Percentiles rank a stretch among this genome's conserved stretches.
Conservation (phyloP, 2,329 filamentous ascomycete species). For the Xylariaceae sp. region DNA sequence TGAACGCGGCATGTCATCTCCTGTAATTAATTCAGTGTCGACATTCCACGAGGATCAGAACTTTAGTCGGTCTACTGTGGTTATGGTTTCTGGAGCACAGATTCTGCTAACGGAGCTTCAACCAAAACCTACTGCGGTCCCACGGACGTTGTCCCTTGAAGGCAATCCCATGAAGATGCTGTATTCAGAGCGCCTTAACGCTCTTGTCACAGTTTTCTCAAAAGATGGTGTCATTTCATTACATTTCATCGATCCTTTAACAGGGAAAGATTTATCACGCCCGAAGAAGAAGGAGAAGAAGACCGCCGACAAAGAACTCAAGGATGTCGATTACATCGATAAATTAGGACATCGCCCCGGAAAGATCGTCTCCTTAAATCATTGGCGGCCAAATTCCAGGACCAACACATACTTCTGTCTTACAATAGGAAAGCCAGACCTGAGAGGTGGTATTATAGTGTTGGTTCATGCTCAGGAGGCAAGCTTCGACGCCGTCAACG, state of each 20-base stretch:
- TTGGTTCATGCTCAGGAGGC: conserved; percentile 48
- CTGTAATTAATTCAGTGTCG: conserved; percentile 46
- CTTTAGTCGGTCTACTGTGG: conserved; percentile 39
- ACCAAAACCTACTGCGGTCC: conserved; percentile 28
- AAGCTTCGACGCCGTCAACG: conserved; percentile 19
- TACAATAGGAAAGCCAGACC: conserved; percentile 43
- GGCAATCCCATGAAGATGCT: conserved; percentile 51
- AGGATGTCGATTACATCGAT: conserved; percentile 45
- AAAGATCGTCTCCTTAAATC: conserved; percentile 55
- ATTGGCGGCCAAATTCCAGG: conserved; percentile 60
- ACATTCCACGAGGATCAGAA: conserved; percentile 40
- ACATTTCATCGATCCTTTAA: conserved; percentile 53
- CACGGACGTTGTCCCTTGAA: conserved; percentile 23
- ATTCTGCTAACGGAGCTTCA: conserved; percentile 53
- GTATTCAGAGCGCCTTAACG: conserved; percentile 51
- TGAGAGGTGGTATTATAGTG: conserved; percentile 33
- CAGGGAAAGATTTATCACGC: conserved; percentile 48
- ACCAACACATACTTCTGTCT: conserved; percentile 60
- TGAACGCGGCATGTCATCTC: conserved; percentile 42
- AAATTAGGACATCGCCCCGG: conserved; percentile 56
- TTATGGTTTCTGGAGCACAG: conserved; percentile 47
- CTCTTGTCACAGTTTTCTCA: conserved; percentile 50
- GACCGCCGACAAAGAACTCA: conserved; percentile 30
- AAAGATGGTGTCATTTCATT: conserved; percentile 44
- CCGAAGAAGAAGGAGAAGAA: conserved; percentile 29